Percentiles rank a stretch among this genome's conserved stretches.
These are phyloP conservation scores for Monosporozyma unispora DNA, from an alignment of 805 yeast species.

Conservation along the genomic window DNA sequence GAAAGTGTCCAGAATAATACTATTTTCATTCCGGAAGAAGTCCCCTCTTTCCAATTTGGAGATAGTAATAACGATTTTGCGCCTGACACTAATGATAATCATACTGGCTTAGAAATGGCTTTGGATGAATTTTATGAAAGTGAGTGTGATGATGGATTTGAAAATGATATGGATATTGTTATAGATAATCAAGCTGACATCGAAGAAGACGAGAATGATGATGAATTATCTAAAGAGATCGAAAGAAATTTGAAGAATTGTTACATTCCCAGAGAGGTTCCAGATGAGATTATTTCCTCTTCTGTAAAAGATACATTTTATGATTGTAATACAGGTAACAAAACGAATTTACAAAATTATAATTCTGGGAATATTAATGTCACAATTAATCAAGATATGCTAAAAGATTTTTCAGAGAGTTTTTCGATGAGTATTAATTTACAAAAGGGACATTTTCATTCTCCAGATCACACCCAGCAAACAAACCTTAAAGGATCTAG, in stretches of 20 bases:
- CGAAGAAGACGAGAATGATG: slow-evolving; percentile 8
- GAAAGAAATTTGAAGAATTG: slow-evolving; percentile 14
- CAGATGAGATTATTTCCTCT: background rate
- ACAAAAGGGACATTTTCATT: too few relatives aligned
- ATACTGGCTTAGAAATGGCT: background rate
- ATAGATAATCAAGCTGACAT: slow-evolving; percentile 5
- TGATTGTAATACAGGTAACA: background rate
- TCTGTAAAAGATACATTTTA: background rate
- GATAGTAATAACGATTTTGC: background rate
- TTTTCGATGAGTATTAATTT: background rate
- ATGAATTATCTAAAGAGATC: slow-evolving; percentile 12
- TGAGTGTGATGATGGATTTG: background rate
- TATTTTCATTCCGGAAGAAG: background rate
- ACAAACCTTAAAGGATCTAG: background rate
- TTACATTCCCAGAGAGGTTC: slow-evolving; percentile 11
- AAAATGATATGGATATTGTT: slow-evolving; percentile 3
- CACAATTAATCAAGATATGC: background rate
- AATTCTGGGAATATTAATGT: background rate
- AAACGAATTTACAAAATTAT: background rate
- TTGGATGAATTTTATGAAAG: background rate
- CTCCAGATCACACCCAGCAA: background rate
- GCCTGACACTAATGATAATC: background rate
- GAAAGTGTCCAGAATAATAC: background rate
- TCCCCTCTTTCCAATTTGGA: background rate
- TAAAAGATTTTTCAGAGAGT: background rate